Conservation (phyloP, 164 flowering plant species). For the Aristolochia californica region DNA sequence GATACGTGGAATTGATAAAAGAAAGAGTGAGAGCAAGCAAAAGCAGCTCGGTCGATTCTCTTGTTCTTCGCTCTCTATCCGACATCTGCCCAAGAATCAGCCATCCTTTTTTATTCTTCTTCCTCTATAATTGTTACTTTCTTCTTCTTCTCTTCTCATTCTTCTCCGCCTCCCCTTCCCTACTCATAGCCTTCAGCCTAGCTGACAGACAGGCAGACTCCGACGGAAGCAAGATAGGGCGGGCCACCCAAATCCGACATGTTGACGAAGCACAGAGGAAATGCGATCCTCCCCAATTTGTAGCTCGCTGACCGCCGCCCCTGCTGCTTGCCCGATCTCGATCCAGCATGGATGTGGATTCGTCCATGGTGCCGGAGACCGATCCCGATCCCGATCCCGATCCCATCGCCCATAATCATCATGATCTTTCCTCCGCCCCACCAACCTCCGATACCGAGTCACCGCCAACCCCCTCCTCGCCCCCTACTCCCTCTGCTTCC, state of each 20-base stretch:
- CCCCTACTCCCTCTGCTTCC: constrained; percentile 15
- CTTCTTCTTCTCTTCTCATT: background rate
- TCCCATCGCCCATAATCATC: constrained; percentile 15
- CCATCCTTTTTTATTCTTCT: background rate
- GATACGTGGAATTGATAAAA: too few species aligned
- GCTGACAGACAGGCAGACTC: background rate
- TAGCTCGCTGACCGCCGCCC: background rate
- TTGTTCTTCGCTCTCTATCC: background rate
- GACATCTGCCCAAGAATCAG: background rate
- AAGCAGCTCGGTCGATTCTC: too few species aligned
- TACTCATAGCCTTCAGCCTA: background rate
- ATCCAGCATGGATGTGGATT: constrained; percentile 45
- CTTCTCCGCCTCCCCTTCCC: background rate
- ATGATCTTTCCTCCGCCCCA: constrained; percentile 5
- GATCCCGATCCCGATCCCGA: too few species aligned
- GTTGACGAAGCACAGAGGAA: background rate
- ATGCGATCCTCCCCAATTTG: too few species aligned
- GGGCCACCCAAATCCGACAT: background rate
- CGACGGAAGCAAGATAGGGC: background rate
- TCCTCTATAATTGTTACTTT: too few species aligned
- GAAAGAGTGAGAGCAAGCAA: too few species aligned
- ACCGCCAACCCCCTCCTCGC: background rate
- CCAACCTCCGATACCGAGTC: constrained; percentile 5
- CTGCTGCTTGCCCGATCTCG: background rate
- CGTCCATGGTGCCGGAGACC: constrained; percentile 45